Conservation (phyloP, 768 basidiomycete species). For the Mycena rosella region DNA sequence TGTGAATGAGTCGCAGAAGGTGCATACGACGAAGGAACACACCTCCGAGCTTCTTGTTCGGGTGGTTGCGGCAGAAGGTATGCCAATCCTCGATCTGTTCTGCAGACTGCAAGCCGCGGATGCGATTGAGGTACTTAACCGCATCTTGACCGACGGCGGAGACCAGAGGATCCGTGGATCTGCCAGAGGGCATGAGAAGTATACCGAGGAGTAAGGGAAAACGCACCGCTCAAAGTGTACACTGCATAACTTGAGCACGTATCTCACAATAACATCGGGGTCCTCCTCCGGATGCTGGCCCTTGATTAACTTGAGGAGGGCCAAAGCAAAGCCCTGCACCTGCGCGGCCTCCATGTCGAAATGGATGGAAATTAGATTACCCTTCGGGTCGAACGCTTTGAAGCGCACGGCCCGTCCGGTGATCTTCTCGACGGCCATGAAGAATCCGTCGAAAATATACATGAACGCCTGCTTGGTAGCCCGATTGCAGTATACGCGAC, state of each 20-base stretch:
- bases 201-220: not conserved
- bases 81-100: conserved; percentile 3
- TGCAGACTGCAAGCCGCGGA: not conserved
- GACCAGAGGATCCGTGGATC: conserved; percentile 11
- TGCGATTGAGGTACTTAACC: conserved; percentile 1
- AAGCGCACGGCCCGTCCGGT: conserved; percentile 12
- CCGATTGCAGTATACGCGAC: conserved; percentile 5
- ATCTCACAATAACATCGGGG: conserved; percentile 1
- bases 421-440: conserved; percentile 14
- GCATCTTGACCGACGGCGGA: conserved; percentile 2
- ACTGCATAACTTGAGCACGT: conserved; percentile 7
- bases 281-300: not conserved
- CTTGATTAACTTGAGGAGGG: conserved; percentile 7
- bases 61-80: conserved; percentile 2
- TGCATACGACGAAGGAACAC: not conserved
- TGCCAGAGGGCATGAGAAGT: not conserved
- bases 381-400: conserved; percentile 20
- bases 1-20: not conserved
- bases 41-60: conserved; percentile 3
- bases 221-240: conserved; percentile 3
- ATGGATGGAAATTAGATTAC: conserved; percentile 14
- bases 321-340: conserved; percentile 16
- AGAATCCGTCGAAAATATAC: conserved; percentile 23
- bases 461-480: too few relatives aligned
- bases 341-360: conserved; percentile 27